Conservation (phyloP, 371 early-diverging fungal genomes). For the Saksenaea vasiformis region DNA sequence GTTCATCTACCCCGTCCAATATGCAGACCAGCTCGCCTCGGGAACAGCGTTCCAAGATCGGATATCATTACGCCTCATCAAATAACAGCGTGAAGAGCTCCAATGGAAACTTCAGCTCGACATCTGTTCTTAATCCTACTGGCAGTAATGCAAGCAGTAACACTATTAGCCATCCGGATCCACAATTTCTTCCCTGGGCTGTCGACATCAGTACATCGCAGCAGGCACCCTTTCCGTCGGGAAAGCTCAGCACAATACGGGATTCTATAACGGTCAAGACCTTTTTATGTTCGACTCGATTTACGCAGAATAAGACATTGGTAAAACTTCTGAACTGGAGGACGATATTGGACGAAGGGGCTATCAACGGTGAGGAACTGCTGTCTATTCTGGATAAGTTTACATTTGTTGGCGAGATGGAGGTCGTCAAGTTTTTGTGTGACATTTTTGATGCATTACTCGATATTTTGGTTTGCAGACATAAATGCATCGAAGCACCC, state of each 20-base stretch:
- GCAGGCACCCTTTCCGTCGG: constrained; percentile 20
- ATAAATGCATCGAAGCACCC: constrained; percentile 18
- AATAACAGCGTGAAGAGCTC: constrained; percentile 24
- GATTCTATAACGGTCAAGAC: constrained; percentile 60
- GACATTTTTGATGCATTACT: constrained; percentile 69
- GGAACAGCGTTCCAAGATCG: constrained; percentile 7
- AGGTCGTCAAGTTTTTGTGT: constrained; percentile 71
- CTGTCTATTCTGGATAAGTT: constrained; percentile 60
- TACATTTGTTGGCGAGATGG: constrained; percentile 66
- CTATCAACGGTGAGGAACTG: constrained; percentile 41
- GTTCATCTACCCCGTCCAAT: constrained; percentile 44
- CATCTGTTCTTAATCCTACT: constrained; percentile 6
- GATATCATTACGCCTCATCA: constrained; percentile 26
- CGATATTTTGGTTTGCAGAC: constrained; percentile 52
- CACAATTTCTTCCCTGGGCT: neutral
- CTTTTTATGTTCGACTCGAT: constrained; percentile 62
- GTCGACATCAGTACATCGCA: neutral
- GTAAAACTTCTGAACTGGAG: constrained; percentile 72
- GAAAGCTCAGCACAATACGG: constrained; percentile 42
- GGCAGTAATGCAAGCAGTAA: neutral
- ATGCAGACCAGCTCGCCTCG: constrained; percentile 12
- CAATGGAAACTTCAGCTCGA: constrained; percentile 13
- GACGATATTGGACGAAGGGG: constrained; percentile 22
- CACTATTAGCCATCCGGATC: constrained; percentile 8
- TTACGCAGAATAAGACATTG: constrained; percentile 67